phyloP scores from a whole-genome alignment of 1,284 basidiomycete species.

The Coriolopsis trogii region DNA sequence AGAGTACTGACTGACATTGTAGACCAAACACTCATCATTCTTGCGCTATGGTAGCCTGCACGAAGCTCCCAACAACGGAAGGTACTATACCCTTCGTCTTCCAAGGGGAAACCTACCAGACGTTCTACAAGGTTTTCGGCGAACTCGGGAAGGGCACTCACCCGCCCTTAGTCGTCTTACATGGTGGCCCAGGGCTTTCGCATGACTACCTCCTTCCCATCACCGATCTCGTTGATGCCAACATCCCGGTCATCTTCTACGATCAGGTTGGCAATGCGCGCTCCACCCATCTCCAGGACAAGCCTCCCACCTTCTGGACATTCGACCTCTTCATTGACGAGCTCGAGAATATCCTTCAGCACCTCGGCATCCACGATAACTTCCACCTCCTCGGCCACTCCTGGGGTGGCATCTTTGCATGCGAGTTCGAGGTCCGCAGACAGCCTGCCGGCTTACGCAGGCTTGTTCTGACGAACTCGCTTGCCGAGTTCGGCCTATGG shows the following conservation, averaged over 20 bases:
- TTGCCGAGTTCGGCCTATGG: slow-evolving; percentile 27
- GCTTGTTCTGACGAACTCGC: slow-evolving; percentile 31
- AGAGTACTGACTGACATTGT: too few relatives aligned
- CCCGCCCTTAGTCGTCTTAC: slow-evolving; percentile 25
- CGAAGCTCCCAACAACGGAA: slow-evolving; percentile 7
- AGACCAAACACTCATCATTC: too few relatives aligned
- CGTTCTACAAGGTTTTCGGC: slow-evolving; percentile 24
- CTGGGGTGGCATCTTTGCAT: slow-evolving; percentile 37
- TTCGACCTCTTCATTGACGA: slow-evolving; percentile 36
- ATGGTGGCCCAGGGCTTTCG: slow-evolving; percentile 30
- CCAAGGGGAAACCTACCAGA: slow-evolving; percentile 27
- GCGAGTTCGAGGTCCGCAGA: slow-evolving; percentile 27
- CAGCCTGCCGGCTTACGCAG: slow-evolving; percentile 30
- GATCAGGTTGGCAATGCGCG: slow-evolving; percentile 36
- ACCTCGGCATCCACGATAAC: slow-evolving; percentile 27
- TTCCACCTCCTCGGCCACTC: slow-evolving; percentile 36
- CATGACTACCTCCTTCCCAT: slow-evolving; percentile 31
- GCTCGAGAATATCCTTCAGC: slow-evolving; percentile 33
- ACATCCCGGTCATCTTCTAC: slow-evolving; percentile 37
- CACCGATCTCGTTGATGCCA: slow-evolving; percentile 24
- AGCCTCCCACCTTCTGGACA: slow-evolving; percentile 34
- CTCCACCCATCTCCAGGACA: slow-evolving; percentile 36
- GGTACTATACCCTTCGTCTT: slow-evolving; percentile 24
- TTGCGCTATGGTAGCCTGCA: slow-evolving; percentile 5
- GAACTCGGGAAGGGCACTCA: slow-evolving; percentile 16